Conservation (phyloP, 2,329 filamentous ascomycete genomes). For the Fusarium sp. region DNA sequence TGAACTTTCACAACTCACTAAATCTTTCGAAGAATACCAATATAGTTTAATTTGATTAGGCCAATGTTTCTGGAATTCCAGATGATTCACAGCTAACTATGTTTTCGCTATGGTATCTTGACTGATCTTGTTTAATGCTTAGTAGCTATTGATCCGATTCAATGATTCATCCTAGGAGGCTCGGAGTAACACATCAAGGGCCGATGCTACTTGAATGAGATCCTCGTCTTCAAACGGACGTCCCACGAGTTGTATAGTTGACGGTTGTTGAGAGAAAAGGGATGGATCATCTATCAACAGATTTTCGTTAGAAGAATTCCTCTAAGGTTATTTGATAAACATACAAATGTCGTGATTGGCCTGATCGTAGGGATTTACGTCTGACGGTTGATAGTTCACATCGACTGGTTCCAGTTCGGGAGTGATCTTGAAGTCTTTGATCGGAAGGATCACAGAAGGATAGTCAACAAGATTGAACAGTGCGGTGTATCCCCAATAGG, state of each 20-base stretch:
- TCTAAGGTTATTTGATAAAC: fast-evolving
- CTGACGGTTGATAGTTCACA: background rate
- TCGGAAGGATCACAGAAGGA: conserved; percentile 10
- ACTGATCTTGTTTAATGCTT: background rate
- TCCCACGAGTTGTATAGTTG: conserved; percentile 19
- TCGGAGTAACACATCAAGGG: conserved; percentile 1
- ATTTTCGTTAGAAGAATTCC: fast-evolving
- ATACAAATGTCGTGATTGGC: conserved; percentile 21
- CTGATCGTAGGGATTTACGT: conserved; percentile 16
- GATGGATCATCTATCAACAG: background rate
- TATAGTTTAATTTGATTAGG: too few species aligned
- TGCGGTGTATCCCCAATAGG: conserved; percentile 26
- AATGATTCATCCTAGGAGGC: background rate
- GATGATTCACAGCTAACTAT: too few species aligned
- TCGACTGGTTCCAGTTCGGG: background rate
- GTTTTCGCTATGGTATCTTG: too few species aligned
- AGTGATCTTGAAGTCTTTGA: background rate
- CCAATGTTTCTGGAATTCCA: too few species aligned
- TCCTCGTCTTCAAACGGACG: conserved; percentile 29
- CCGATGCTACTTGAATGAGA: conserved; percentile 1
- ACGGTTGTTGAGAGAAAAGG: background rate
- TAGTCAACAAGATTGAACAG: conserved; percentile 29
- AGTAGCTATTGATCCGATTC: background rate
- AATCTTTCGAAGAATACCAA: too few species aligned
- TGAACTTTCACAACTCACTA: background rate